phyloP scores from a whole-genome alignment of 345 rosid species.

The Citrus glauca region DNA sequence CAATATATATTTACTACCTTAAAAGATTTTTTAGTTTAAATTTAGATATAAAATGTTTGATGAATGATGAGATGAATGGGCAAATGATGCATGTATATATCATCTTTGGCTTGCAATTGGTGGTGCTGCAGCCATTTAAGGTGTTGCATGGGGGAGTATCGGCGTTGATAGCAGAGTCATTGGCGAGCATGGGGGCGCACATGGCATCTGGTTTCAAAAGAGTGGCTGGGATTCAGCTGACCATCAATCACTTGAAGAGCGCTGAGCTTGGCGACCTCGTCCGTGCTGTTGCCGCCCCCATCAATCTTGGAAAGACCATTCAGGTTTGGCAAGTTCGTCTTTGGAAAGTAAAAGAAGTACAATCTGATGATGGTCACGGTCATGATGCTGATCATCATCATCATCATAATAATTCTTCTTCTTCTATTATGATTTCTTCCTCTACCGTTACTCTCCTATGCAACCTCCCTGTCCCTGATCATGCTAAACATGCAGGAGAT shows the following conservation, averaged over 20 bases:
- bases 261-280: slow-evolving; percentile 75
- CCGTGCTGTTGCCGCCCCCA: slow-evolving; percentile 67
- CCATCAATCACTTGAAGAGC: slow-evolving; percentile 70
- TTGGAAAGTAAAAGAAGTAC: slow-evolving; percentile 39
- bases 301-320: slow-evolving; percentile 71
- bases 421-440: slow-evolving; percentile 18
- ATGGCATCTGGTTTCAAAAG: slow-evolving; percentile 75
- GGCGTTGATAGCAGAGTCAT: neutral
- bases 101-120: too few species aligned
- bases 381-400: too few species aligned
- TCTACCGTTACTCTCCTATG: slow-evolving; percentile 72
- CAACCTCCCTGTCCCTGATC: slow-evolving; percentile 73
- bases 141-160: neutral
- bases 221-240: slow-evolving; percentile 87
- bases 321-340: slow-evolving; percentile 92
- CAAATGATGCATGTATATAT: too few species aligned
- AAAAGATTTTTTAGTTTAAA: too few species aligned
- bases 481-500: slow-evolving; percentile 46
- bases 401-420: too few species aligned
- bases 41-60: neutral
- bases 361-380: too few species aligned
- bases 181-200: neutral
- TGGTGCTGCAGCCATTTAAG: neutral
- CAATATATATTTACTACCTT: too few species aligned
- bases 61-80: neutral